Base-by-base conservation (phyloP, 2,329 filamentous ascomycete species). In the Alternaria arbusti region DNA sequence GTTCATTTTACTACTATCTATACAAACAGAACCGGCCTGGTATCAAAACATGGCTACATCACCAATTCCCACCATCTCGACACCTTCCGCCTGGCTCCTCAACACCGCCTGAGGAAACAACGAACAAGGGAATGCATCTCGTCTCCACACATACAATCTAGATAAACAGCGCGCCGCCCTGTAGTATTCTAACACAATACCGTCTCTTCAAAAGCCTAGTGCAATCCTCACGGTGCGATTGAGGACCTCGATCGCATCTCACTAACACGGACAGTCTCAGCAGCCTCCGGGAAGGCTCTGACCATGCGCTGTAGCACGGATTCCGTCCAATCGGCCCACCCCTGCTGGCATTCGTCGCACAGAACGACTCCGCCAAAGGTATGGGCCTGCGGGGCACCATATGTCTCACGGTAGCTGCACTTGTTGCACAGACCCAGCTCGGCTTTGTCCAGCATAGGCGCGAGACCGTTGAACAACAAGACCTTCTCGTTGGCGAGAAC, bases 241-340 rank as follows among this genome's bases (percentile, higher is more conserved):
- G n/a, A 44, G 17, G 30, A 26, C 25, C 30, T 51, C 5, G 45
- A 46, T 28, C 45, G 30, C 46, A 43, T 50, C 22, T 58, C 45
- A 9, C 55, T 50, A 5, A 43, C 22, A 25, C 55, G 30, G 12
- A 51, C 30, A 2, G 30, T 44, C n/a, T 58, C 55, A 11, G 45
- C 46, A 17, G 46, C 30, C 46, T 51, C 55, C 2, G 55, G 46
- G 43, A 58, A 58, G 30, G 30, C 26, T 58, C 7, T 43, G 30
- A 40, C 55, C 55, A 58, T 58, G 23, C 55, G 55, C 46, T 58
- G 7, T n/a, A 58, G 45, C 30, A 58, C 30, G 13, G 12, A 51
- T 22, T 58, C 55, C 4, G 46, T 51, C 5, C 23, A 49, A 2
- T 40, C 32, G 4, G 5, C 55, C 55, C 55, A 58, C 2, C 6